Conservation (phyloP, 2,329 filamentous ascomycete genomes). For the Phialophora tarda region DNA sequence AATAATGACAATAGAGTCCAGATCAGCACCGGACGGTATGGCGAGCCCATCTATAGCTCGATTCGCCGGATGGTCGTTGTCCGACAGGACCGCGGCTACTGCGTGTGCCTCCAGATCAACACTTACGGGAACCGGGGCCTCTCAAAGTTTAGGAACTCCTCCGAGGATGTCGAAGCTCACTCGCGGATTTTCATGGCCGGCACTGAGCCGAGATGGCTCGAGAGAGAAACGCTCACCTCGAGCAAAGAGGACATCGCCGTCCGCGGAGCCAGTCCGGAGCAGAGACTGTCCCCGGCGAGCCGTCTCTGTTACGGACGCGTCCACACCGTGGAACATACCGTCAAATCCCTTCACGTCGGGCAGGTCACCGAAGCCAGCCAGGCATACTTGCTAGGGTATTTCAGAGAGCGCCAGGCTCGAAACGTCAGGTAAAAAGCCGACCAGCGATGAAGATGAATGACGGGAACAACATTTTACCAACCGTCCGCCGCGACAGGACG, state of each 20-base stretch:
- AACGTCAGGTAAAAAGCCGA: background rate
- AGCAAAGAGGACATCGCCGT: slow-evolving; percentile 48
- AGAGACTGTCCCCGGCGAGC: slow-evolving; percentile 44
- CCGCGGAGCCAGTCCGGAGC: slow-evolving; percentile 26
- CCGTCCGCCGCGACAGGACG: no score
- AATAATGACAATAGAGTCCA: background rate
- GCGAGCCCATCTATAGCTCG: slow-evolving; percentile 39
- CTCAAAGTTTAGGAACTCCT: slow-evolving; percentile 45
- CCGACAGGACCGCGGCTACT: slow-evolving; percentile 39
- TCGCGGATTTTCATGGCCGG: slow-evolving; percentile 44
- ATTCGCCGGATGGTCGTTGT: slow-evolving; percentile 47
- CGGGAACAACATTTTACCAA: no score
- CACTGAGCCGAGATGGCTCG: slow-evolving; percentile 23
- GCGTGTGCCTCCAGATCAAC: slow-evolving; percentile 47
- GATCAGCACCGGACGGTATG: slow-evolving; percentile 20
- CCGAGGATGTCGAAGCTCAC: slow-evolving; percentile 43
- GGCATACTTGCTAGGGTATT: slow-evolving; percentile 1
- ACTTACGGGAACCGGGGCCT: slow-evolving; percentile 49
- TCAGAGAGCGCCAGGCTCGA: background rate
- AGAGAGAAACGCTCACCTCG: slow-evolving; percentile 42
- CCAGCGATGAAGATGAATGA: background rate
- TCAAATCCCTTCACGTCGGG: slow-evolving; percentile 51
- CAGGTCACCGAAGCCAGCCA: background rate
- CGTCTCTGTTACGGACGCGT: slow-evolving; percentile 50
- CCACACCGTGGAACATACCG: slow-evolving; percentile 51